phyloP scores from a whole-genome alignment of 176 grass and related monocot species.

The Chrysopogon serrulatus region DNA sequence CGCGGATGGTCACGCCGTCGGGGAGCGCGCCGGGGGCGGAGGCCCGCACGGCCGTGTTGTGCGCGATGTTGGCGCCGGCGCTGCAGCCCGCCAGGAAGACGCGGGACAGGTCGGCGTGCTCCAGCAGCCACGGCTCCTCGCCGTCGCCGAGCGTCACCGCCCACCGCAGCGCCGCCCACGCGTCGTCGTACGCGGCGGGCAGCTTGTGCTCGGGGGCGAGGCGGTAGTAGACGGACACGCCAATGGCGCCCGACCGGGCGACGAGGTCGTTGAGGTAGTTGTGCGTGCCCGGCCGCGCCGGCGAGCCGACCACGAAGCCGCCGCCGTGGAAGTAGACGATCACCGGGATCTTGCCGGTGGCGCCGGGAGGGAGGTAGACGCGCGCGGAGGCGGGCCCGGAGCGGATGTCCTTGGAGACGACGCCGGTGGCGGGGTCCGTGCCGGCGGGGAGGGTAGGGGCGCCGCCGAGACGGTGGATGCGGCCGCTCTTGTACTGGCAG shows the following conservation, averaged over 20 bases:
- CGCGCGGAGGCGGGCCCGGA: constrained; percentile 36
- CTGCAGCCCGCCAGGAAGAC: constrained; percentile 61
- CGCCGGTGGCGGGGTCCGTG: constrained; percentile 36
- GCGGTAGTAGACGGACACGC: constrained; percentile 79
- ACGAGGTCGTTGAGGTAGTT: constrained; percentile 68
- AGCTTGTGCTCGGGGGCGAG: constrained; percentile 73
- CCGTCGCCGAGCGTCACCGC: constrained; percentile 23
- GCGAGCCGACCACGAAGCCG: constrained; percentile 56
- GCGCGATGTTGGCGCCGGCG: constrained; percentile 66
- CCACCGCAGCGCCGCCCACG: constrained; percentile 61
- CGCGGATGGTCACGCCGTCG: constrained; percentile 28
- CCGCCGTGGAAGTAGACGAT: constrained; percentile 81
- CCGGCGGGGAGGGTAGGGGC: constrained; percentile 18
- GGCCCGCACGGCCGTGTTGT: constrained; percentile 59
- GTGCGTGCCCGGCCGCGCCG: constrained; percentile 57
- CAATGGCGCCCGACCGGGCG: constrained; percentile 39
- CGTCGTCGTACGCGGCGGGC: constrained; percentile 69
- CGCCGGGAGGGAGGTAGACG: constrained; percentile 51
- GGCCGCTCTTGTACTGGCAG: constrained; percentile 79
- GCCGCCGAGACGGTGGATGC: constrained; percentile 37
- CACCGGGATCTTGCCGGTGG: constrained; percentile 45
- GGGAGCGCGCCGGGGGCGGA: constrained; percentile 28
- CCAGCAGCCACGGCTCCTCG: constrained; percentile 53
- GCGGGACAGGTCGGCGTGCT: constrained; percentile 57
- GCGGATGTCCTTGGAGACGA: constrained; percentile 54